Evolutionary conservation across 441 rosid species (phyloP).

Genomic region (Brassica balearica): DNA sequence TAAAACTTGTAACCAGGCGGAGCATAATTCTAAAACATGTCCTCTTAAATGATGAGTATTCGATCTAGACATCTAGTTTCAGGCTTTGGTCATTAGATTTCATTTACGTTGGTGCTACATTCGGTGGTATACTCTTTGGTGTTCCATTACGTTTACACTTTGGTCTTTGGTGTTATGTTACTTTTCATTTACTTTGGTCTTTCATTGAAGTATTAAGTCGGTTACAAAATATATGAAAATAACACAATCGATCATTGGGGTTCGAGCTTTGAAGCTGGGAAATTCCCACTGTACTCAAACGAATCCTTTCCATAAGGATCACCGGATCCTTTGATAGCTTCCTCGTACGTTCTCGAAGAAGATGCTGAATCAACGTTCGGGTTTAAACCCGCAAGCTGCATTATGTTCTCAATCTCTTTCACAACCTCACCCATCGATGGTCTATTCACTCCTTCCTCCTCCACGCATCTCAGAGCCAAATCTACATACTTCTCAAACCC

Average conservation of each 20-base stretch:
- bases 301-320: slow-evolving; percentile 36
- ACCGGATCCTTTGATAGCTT: slow-evolving; percentile 31
- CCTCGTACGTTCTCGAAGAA: slow-evolving; percentile 47
- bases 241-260: slow-evolving; percentile 30
- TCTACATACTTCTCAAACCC: slow-evolving; percentile 71
- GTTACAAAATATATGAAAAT: neutral
- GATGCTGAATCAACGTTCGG: slow-evolving; percentile 68
- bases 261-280: slow-evolving; percentile 37
- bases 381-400: slow-evolving; percentile 68
- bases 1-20: too few species aligned
- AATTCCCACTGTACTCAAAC: slow-evolving; percentile 38
- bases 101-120: too few species aligned
- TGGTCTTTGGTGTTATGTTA: too few species aligned
- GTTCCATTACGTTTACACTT: too few species aligned
- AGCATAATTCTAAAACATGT: too few species aligned
- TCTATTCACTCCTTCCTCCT: slow-evolving; percentile 62
- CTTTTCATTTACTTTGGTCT: too few species aligned
- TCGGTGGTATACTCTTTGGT: too few species aligned
- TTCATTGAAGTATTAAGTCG: neutral
- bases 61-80: too few species aligned
- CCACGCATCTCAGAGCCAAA: slow-evolving; percentile 70
- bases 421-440: slow-evolving; percentile 82
- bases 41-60: too few species aligned
- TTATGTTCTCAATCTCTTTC: slow-evolving; percentile 74
- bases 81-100: too few species aligned